These are phyloP conservation scores for Colletotrichum sp. DNA, from an alignment of 2,329 filamentous ascomycete genomes.

Conservation along the genomic window DNA sequence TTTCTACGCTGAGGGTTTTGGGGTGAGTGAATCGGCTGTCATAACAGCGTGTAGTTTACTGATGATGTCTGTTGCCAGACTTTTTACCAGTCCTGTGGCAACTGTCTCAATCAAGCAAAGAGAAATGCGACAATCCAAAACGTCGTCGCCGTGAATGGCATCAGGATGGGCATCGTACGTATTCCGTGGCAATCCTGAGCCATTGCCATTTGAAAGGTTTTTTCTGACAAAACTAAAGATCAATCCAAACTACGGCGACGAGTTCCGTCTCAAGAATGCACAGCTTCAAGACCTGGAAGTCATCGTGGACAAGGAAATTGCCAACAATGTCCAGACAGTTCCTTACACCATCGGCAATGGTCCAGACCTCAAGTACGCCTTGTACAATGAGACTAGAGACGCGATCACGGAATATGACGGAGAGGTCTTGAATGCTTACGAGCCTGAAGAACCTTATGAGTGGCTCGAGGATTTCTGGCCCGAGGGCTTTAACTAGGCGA, in stretches of 20 bases:
- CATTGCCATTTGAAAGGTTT: accelerated
- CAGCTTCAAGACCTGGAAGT: constrained; percentile 28
- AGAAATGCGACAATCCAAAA: constrained; percentile 31
- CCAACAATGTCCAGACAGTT: constrained; percentile 31
- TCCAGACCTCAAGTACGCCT: constrained; percentile 31
- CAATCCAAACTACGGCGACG: constrained; percentile 33
- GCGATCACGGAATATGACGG: constrained; percentile 30
- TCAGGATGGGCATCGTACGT: constrained; percentile 28
- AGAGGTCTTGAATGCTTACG: constrained; percentile 24
- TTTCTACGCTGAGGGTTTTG: constrained; percentile 32
- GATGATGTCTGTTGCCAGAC: constrained; percentile 2
- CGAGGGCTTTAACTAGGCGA: constrained; percentile 26
- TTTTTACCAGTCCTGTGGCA: constrained; percentile 33
- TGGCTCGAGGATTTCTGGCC: constrained; percentile 59
- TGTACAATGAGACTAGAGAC: constrained; percentile 31
- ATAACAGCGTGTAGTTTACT: background rate
- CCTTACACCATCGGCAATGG: constrained; percentile 29
- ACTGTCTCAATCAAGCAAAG: constrained; percentile 31
- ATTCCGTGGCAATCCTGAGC: background rate
- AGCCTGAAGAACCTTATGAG: constrained; percentile 49
- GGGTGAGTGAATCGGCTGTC: background rate
- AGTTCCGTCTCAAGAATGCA: constrained; percentile 31
- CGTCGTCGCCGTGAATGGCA: constrained; percentile 28
- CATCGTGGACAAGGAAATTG: constrained; percentile 32
- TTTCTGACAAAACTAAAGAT: constrained; percentile 22